Evolutionary conservation across 1,284 basidiomycete genomes (phyloP).

Genomic region (Takashimella koratensis): DNA sequence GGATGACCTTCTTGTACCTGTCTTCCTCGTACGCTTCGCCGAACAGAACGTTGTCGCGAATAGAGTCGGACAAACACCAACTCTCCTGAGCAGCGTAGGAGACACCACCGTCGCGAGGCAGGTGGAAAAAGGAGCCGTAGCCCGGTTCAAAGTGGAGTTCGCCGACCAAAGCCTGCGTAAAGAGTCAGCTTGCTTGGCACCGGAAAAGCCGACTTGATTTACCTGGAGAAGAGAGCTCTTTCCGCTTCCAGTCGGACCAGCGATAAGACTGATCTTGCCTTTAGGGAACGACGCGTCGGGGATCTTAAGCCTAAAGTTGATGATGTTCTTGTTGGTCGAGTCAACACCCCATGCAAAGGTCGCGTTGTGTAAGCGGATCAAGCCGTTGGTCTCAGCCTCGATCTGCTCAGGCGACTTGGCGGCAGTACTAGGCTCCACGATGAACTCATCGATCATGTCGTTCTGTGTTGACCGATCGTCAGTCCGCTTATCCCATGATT

Average conservation of each 20-base stretch:
- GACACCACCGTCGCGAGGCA: constrained; percentile 64
- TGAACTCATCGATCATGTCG: constrained; percentile 56
- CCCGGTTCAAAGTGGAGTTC: constrained; percentile 51
- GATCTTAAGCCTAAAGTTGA: constrained; percentile 54
- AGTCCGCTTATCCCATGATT: neutral
- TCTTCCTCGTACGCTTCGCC: constrained; percentile 55
- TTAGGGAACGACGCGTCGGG: constrained; percentile 58
- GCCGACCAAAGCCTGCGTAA: constrained; percentile 54
- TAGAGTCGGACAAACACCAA: constrained; percentile 57
- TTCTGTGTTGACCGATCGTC: constrained; percentile 50
- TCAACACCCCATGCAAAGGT: constrained; percentile 43
- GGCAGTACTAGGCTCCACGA: constrained; percentile 1
- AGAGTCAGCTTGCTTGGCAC: constrained; percentile 13
- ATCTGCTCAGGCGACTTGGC: constrained; percentile 23
- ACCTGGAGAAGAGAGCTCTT: constrained; percentile 47
- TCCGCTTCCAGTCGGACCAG: constrained; percentile 56
- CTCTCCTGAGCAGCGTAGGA: constrained; percentile 73
- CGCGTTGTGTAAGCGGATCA: constrained; percentile 40
- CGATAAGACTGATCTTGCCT: constrained; percentile 59
- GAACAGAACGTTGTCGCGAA: constrained; percentile 59
- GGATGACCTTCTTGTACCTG: constrained; percentile 57
- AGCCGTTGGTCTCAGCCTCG: constrained; percentile 33
- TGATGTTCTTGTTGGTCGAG: constrained; percentile 20
- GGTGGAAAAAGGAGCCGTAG: constrained; percentile 59
- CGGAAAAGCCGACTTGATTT: neutral